Base-by-base conservation (phyloP, 169 alveolate species). In the Babesia ovata region DNA sequence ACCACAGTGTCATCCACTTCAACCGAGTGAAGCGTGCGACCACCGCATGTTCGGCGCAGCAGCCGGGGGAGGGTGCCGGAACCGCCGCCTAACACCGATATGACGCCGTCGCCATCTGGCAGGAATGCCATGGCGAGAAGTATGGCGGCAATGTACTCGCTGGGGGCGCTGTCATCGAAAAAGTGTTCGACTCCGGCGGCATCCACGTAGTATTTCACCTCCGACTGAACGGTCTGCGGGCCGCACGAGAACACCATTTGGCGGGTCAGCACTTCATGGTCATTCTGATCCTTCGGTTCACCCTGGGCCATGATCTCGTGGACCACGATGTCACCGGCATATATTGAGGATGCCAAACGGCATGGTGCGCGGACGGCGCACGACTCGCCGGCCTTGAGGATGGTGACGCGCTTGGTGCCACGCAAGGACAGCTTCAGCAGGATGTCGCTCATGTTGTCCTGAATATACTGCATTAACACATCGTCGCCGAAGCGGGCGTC, bases 211-310 rank as follows among this genome's bases (percentile, higher is more conserved):
- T 70, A 79, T 28, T 61, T 28, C 0, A 79, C 49, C 73, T 88
- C 93, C 14, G 92, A 85, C 44, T 88, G 93, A 11, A 88, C 91
- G 13, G 88, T 83, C 50, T 85, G 86, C 4, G 93, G 93, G 54
- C 84, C 85, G 63, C 76, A 85, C 2, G 93, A 78, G 59, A 88
- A 88, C n/a, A 88, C 84, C 91, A 88, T 79, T 76, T 88, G 93
- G 48, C 92, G 72, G 36, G 75, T 74, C 52, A 75, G 62, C 48
- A 87, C 71, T 24, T 81, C 86, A 67, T 56, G 67, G 11, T 58
- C 45, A 45, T 53, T 22, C 19, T 0, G 45, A 13, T 4, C 14
- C 2, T 59, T 66, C 19, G 50, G 13, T 2, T 33, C 44, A 2
- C 29, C 33, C 1, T 50, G 49, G 49, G 28, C 62, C 29, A 62